phyloP scores from a whole-genome alignment of 2,329 filamentous ascomycete species.

The Emergomyces orientalis region DNA sequence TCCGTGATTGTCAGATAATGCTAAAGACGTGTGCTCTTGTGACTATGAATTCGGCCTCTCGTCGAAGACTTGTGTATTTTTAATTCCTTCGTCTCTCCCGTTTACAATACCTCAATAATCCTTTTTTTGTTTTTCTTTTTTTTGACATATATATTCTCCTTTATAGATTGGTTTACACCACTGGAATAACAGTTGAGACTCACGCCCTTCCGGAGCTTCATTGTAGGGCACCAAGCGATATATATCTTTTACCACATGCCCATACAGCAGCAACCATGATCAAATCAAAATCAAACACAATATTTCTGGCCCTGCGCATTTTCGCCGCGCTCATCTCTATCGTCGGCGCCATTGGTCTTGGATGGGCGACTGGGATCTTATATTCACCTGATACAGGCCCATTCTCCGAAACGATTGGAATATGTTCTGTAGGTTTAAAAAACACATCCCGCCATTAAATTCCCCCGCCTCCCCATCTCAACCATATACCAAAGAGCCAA shows the following conservation, averaged over 20 bases:
- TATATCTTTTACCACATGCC: no score
- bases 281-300: conserved; percentile 2
- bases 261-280: background rate
- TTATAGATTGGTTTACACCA: background rate
- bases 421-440: background rate
- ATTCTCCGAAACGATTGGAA: background rate
- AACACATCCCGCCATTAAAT: background rate
- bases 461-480: background rate
- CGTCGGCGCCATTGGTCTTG: conserved; percentile 7
- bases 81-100: background rate
- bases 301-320: conserved; percentile 2
- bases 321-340: background rate
- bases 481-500: background rate
- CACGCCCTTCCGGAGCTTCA: background rate
- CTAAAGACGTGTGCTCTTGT: no score
- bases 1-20: background rate
- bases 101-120: background rate
- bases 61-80: background rate
- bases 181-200: background rate
- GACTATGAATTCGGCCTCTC: background rate
- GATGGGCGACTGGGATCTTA: conserved; percentile 6
- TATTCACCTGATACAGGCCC: conserved; percentile 6
- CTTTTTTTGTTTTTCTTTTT: background rate
- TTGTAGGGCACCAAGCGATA: no score
- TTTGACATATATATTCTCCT: background rate